A percentile compares a stretch with the other conserved stretches of the same genome.
phyloP scores from a whole-genome alignment of 257 asterid genomes.

The Solanum arcanum region DNA sequence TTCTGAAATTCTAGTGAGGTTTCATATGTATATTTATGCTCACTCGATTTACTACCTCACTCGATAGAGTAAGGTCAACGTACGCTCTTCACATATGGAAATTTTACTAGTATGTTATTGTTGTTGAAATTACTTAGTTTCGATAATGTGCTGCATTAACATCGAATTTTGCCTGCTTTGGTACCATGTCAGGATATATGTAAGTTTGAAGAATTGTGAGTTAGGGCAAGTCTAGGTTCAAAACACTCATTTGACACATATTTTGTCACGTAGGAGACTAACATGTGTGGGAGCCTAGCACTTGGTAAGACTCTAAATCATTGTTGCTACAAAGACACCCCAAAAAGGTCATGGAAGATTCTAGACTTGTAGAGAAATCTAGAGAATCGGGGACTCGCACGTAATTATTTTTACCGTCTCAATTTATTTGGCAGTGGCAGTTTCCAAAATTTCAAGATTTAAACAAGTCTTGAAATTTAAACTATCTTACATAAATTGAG shows the following conservation, averaged over 20 bases:
- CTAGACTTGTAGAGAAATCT: too few relatives aligned
- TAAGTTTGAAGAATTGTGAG: too few relatives aligned
- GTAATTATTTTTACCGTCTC: too few relatives aligned
- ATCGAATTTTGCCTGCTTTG: too few relatives aligned
- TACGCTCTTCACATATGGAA: too few relatives aligned
- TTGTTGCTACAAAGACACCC: neutral
- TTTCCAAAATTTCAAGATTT: accelerated
- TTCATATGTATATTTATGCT: neutral
- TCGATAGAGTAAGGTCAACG: accelerated
- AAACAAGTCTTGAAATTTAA: too few relatives aligned
- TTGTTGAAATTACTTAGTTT: neutral
- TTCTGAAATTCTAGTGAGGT: neutral
- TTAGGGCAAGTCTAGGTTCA: too few relatives aligned
- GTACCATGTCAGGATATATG: too few relatives aligned
- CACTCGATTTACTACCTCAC: neutral
- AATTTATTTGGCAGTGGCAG: neutral
- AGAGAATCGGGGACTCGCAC: neutral
- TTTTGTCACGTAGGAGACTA: too few relatives aligned
- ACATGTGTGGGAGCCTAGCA: neutral
- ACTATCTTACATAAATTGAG: too few relatives aligned
- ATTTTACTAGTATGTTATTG: neutral
- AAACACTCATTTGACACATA: too few relatives aligned
- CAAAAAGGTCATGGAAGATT: neutral
- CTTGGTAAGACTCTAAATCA: neutral
- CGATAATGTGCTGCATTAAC: neutral